These are phyloP conservation scores for Ramaria sp. DNA, from an alignment of 768 basidiomycete genomes.

Conservation along the genomic window DNA sequence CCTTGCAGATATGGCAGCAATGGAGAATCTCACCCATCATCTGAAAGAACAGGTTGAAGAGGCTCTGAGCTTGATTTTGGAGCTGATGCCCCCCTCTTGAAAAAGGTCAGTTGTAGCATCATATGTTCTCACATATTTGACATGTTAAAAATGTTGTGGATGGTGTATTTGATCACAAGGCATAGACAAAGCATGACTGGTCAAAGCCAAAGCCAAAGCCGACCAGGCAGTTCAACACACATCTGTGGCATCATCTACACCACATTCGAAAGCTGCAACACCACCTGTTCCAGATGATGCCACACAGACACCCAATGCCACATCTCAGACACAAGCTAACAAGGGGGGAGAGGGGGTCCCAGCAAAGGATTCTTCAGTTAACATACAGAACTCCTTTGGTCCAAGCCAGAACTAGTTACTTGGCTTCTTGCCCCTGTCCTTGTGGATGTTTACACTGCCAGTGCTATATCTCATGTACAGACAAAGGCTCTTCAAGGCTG, in stretches of 20 bases:
- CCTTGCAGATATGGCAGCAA: constrained; percentile 91
- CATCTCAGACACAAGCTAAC: constrained; percentile 12
- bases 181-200: constrained; percentile 74
- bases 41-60: constrained; percentile 98
- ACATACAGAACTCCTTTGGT: too few species aligned
- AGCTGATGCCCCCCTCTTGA: constrained; percentile 89
- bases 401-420: too few species aligned
- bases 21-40: constrained; percentile 99
- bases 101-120: constrained; percentile 50
- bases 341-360: constrained; percentile 27
- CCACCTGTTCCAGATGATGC: constrained; percentile 16
- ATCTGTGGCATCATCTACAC: constrained; percentile 23
- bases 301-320: constrained; percentile 7
- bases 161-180: constrained; percentile 90
- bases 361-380: constrained; percentile 30
- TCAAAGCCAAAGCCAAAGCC: constrained; percentile 76
- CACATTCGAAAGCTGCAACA: constrained; percentile 20
- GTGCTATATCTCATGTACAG: constrained; percentile 78
- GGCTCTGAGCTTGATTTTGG: constrained; percentile 76
- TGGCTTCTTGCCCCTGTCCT: too few species aligned
- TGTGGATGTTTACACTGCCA: constrained; percentile 99
- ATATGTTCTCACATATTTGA: constrained; percentile 1
- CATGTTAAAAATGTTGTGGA: constrained; percentile 35
- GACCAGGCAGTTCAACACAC: constrained; percentile 65
- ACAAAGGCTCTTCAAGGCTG: constrained; percentile 83